Percentiles rank a stretch among this genome's conserved stretches.
Conservation (phyloP, 2,329 filamentous ascomycete species). For the Monosporascus sp. region DNA sequence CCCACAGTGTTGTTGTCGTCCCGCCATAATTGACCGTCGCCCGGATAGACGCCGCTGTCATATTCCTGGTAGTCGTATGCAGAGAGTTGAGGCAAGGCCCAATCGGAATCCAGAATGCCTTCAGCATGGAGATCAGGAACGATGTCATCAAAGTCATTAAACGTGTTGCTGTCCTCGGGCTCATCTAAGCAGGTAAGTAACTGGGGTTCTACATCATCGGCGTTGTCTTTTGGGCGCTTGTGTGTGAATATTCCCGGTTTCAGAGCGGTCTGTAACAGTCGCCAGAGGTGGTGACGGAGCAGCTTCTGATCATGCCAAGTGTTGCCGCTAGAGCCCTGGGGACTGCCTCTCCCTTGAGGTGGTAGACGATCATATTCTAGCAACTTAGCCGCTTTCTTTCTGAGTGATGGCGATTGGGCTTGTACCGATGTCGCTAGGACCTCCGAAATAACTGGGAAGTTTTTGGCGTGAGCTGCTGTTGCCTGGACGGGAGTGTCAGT, state of each 20-base stretch:
- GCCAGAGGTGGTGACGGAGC: conserved; percentile 17
- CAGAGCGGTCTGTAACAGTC: conserved; percentile 14
- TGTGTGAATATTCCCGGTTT: conserved; percentile 11
- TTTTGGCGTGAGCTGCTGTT: conserved; percentile 12
- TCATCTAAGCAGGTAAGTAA: background rate
- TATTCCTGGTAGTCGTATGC: background rate
- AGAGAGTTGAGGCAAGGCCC: background rate
- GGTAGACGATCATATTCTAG: background rate
- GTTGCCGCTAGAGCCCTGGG: background rate
- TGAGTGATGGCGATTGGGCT: conserved; percentile 16
- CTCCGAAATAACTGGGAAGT: conserved; percentile 17
- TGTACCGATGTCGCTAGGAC: conserved; percentile 15
- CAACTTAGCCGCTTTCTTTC: conserved; percentile 12
- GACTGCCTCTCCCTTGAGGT: background rate
- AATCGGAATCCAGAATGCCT: background rate
- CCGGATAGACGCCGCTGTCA: background rate
- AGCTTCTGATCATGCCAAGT: conserved; percentile 1
- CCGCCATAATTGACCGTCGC: background rate
- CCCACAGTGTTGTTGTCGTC: background rate
- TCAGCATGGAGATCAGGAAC: background rate
- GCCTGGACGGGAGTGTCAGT: conserved; percentile 13
- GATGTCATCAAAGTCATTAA: background rate
- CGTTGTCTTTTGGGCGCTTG: background rate
- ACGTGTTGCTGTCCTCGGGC: background rate
- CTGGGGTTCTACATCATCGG: background rate